phyloP scores from a whole-genome alignment of 2,329 filamentous ascomycete species.

The Tothia fuscella region DNA sequence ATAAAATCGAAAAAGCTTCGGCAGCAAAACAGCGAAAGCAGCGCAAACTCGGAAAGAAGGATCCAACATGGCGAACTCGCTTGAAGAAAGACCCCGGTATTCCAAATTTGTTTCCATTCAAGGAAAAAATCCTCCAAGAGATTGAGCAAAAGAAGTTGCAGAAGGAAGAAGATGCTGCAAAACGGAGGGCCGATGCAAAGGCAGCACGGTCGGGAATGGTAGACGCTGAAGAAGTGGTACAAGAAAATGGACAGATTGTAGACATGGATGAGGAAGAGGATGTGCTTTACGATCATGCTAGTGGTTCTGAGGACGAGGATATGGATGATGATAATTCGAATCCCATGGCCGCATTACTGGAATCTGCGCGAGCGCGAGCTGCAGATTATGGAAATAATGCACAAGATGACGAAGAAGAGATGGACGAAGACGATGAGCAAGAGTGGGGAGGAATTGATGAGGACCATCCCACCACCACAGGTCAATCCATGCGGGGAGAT shows the following conservation, averaged over 20 bases:
- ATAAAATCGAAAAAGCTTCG: slow-evolving; percentile 93
- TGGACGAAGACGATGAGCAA: slow-evolving; percentile 45
- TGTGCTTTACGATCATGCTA: not conserved
- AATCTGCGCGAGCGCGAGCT: slow-evolving; percentile 69
- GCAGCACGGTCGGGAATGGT: slow-evolving; percentile 28
- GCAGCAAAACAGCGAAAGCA: slow-evolving; percentile 82
- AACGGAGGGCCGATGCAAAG: slow-evolving; percentile 56
- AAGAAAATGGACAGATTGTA: slow-evolving; percentile 25
- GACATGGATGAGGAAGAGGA: slow-evolving; percentile 36
- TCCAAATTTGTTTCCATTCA: slow-evolving; percentile 94
- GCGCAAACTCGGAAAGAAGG: slow-evolving; percentile 85
- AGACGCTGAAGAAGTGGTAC: slow-evolving; percentile 29
- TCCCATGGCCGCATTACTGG: slow-evolving; percentile 83
- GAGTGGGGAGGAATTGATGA: slow-evolving; percentile 36
- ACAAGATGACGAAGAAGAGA: slow-evolving; percentile 47
- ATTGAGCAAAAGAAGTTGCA: slow-evolving; percentile 77
- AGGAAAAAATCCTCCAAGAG: slow-evolving; percentile 86
- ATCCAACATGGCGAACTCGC: slow-evolving; percentile 90
- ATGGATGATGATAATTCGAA: slow-evolving; percentile 52
- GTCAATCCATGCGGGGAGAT: slow-evolving; percentile 32
- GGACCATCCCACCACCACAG: slow-evolving; percentile 27
- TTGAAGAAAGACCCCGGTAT: slow-evolving; percentile 97
- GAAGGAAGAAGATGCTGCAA: slow-evolving; percentile 68
- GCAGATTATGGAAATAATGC: slow-evolving; percentile 63
- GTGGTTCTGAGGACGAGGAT: slow-evolving; percentile 25